These are phyloP conservation scores for Botrytis squamosa DNA, from an alignment of 2,329 filamentous ascomycete genomes.

Conservation along the genomic window DNA sequence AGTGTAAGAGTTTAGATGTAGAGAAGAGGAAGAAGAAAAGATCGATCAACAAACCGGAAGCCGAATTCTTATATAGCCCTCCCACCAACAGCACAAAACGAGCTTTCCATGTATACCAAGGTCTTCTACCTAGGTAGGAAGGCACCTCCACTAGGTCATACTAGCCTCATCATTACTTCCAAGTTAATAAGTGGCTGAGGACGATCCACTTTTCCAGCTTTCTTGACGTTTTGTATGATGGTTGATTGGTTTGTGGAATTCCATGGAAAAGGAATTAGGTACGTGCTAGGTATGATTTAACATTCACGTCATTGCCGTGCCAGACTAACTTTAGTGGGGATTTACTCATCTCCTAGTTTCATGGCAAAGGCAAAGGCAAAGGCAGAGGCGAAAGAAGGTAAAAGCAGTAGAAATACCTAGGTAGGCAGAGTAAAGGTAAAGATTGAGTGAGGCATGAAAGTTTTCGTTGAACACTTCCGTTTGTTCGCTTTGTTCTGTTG, in stretches of 20 bases:
- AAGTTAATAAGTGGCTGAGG: not conserved
- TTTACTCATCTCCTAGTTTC: not conserved
- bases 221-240: not conserved
- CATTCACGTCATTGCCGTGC: conserved; percentile 1
- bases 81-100: not conserved
- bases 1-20: not conserved
- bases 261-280: not conserved
- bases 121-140: not conserved
- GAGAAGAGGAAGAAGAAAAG: not conserved
- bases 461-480: not conserved
- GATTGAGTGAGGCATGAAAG: not conserved
- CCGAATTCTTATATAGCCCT: not conserved
- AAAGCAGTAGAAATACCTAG: too few relatives aligned
- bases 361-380: not conserved
- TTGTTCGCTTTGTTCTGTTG: not conserved
- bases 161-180: conserved; percentile 2
- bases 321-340: not conserved
- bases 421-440: too few relatives aligned
- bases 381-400: not conserved
- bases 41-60: not conserved
- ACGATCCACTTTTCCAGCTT: not conserved
- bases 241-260: not conserved
- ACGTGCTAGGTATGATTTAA: not conserved
- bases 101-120: not conserved
- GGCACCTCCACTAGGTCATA: not conserved